Conservation (phyloP, 78 protist species). For the Cavenderia fasciculata region DNA sequence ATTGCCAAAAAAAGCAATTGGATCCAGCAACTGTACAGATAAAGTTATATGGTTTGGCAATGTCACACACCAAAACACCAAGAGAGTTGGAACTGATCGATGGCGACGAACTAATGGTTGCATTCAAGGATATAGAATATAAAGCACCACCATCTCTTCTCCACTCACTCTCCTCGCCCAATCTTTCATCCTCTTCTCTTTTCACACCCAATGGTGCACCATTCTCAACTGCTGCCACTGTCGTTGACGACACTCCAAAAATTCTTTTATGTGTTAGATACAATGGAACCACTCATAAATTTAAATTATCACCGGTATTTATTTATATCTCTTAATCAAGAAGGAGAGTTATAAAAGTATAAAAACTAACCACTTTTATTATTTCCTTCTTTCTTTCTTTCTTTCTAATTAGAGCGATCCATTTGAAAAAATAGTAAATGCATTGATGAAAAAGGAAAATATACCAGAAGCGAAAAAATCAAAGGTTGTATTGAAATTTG, state of each 20-base stretch:
- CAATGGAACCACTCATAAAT: slow-evolving; percentile 17
- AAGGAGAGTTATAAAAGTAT: not conserved
- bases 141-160: not conserved
- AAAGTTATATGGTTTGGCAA: slow-evolving; percentile 15
- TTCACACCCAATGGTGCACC: not conserved
- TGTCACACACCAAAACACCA: slow-evolving; percentile 24
- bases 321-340: not conserved
- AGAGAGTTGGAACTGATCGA: slow-evolving; percentile 23
- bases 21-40: slow-evolving; percentile 1
- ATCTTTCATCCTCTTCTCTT: too few species aligned
- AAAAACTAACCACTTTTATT: too few species aligned
- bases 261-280: slow-evolving; percentile 7
- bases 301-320: not conserved
- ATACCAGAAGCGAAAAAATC: slow-evolving; percentile 2
- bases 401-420: slow-evolving; percentile 1
- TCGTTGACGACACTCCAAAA: slow-evolving; percentile 19
- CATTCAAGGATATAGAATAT: slow-evolving; percentile 1
- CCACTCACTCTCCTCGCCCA: not conserved
- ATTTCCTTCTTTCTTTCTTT: not conserved
- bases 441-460: not conserved
- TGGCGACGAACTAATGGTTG: slow-evolving; percentile 20
- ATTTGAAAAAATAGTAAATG: slow-evolving; percentile 41
- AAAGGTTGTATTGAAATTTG: slow-evolving; percentile 32
- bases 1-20: slow-evolving; percentile 21
- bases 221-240: not conserved